Evolutionary conservation across 192 early-diverging fungal genomes (phyloP).

Genomic region (Spinellus fusiger): DNA sequence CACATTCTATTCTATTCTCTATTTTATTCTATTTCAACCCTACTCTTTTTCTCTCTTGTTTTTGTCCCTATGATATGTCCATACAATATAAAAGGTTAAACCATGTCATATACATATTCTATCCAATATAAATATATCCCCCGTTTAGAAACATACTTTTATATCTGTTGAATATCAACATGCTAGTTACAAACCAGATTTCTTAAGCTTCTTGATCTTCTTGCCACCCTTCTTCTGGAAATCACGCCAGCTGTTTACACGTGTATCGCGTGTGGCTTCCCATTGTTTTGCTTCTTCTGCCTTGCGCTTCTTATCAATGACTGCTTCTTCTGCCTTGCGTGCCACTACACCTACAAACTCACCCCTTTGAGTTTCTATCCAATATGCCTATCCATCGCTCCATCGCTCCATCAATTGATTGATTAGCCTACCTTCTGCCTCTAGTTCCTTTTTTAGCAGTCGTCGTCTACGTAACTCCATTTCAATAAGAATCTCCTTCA

Average conservation of each 20-base stretch:
- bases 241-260: constrained; percentile 55
- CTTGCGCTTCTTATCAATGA: constrained; percentile 48
- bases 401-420: no score
- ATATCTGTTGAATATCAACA: no score
- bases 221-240: constrained; percentile 47
- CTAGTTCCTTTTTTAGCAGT: constrained; percentile 51
- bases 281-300: constrained; percentile 49
- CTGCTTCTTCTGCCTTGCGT: constrained; percentile 46
- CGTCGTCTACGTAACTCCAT: constrained; percentile 44
- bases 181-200: constrained; percentile 14
- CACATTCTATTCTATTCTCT: no score
- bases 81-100: no score
- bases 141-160: no score
- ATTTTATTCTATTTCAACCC: no score
- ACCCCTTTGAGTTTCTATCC: not conserved
- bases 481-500: constrained; percentile 48
- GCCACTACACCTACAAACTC: constrained; percentile 23
- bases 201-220: constrained; percentile 48
- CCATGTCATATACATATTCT: no score
- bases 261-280: constrained; percentile 50
- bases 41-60: no score
- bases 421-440: constrained; percentile 47
- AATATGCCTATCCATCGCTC: no score
- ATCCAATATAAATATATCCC: no score
- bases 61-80: no score